Evolutionary conservation across 1,139 yeast species (phyloP).

Genomic region (Zhuliangozyma blackwelliae): DNA sequence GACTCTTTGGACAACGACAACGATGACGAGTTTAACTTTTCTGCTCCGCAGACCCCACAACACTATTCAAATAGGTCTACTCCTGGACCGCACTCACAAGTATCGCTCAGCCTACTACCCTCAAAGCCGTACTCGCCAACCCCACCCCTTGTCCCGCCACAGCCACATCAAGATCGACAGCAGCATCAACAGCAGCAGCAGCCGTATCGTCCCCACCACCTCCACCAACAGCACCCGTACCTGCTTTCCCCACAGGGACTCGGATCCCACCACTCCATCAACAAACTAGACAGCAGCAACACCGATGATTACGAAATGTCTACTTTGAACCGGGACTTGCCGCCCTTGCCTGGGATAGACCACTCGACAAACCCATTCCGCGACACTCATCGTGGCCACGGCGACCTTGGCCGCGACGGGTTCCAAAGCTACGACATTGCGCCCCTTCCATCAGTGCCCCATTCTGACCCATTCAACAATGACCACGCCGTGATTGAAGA

Average conservation of each 20-base stretch:
- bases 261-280: conserved; percentile 1
- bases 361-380: conserved; percentile 5
- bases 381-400: conserved; percentile 1
- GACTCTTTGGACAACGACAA: not conserved
- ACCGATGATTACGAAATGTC: conserved; percentile 5
- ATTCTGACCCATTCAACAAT: conserved; percentile 8
- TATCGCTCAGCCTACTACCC: conserved; percentile 4
- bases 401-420: not conserved
- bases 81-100: conserved; percentile 1
- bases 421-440: conserved; percentile 4
- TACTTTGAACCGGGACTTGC: conserved; percentile 8
- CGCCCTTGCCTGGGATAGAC: conserved; percentile 6
- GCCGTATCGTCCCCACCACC: not conserved
- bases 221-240: not conserved
- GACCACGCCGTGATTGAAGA: conserved; percentile 2
- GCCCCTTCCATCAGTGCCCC: conserved; percentile 7
- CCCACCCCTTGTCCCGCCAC: too few relatives aligned
- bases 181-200: not conserved
- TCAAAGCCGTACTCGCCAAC: conserved; percentile 2
- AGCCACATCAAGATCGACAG: not conserved
- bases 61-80: not conserved
- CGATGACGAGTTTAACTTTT: not conserved
- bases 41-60: not conserved
- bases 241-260: not conserved
- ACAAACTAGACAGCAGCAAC: not conserved